Conservation (phyloP, 768 basidiomycete species). For the Pulveroboletus sp. region DNA sequence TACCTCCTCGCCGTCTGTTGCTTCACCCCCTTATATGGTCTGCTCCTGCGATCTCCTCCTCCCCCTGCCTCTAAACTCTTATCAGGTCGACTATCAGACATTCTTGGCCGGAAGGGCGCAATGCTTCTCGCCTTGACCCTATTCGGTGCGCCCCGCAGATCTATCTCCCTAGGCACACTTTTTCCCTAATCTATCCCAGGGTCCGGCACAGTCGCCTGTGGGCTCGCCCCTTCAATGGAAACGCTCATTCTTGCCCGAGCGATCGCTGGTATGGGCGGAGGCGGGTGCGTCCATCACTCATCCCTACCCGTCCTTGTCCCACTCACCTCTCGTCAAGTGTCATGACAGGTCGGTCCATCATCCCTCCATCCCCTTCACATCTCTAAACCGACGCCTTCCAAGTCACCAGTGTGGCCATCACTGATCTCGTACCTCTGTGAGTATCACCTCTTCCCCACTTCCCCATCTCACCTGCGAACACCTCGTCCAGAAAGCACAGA, state of each 20-base stretch:
- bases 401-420: conserved; percentile 82
- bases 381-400: conserved; percentile 21
- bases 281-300: conserved; percentile 54
- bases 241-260: conserved; percentile 75
- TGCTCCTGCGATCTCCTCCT: conserved; percentile 19
- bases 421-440: conserved; percentile 86
- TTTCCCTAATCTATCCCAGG: conserved; percentile 39
- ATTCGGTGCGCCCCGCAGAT: conserved; percentile 55
- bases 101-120: conserved; percentile 79
- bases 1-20: conserved; percentile 87
- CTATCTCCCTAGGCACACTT: conserved; percentile 10
- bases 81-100: conserved; percentile 77
- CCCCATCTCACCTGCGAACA: background rate
- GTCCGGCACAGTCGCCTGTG: conserved; percentile 81
- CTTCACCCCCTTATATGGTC: conserved; percentile 86
- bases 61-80: conserved; percentile 18
- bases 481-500: conserved; percentile 59
- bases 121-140: conserved; percentile 80
- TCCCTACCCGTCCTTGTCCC: background rate
- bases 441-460: conserved; percentile 23
- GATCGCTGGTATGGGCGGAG: conserved; percentile 89
- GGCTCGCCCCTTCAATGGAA: conserved; percentile 82
- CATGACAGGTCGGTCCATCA: conserved; percentile 62
- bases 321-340: conserved; percentile 45
- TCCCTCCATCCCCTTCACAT: background rate